Evolutionary conservation across 768 basidiomycete species (phyloP), one percentile per base, ranked within the genome.

Genomic region (Russula olivacea): DNA sequence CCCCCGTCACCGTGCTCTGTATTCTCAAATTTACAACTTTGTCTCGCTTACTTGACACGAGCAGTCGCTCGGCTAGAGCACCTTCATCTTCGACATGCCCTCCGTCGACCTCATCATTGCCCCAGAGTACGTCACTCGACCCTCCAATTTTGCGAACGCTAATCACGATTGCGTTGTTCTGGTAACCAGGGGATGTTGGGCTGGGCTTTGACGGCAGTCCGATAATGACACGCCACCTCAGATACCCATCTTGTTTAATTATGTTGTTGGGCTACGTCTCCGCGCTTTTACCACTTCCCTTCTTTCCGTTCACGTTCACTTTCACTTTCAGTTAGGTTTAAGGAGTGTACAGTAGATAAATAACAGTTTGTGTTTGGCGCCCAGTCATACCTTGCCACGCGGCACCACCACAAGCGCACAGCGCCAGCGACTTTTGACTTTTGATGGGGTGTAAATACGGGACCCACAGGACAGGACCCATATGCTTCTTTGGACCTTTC

Each of bases 21-120:
- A 76, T 68, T 74, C 75, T 76, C 77, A 69, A 70, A 66, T 68
- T 64, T 60, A 67, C 59, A 68, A 67, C 48, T 54, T 60, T 66
- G 56, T 69, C 58, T 58, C 48, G 15, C 41, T 54, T 55, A 55
- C 45, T 43, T 25, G 45, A 38, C 51, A 14, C 40, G 58, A 41
- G 49, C 23, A 36, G 23, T 40, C 12, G 17, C 38, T 15, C 36
- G 10, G 2, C 58, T 50, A 28, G 6, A 10, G 5, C 15, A 17
- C 15, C 15, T 40, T 47, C 43, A 43, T 56, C 28, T 12, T 43
- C 43, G n/a, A 30, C 45, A 14, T 34, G 30, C 43, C 54, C 28
- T 32, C 40, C 30, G n/a, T 32, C 41, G 55, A 30, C 11, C 19
- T 34, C 32, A 36, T 60, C 21, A 25, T 47, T 7, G 43, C 32